These are phyloP conservation scores for Neospermospora avenae DNA, from an alignment of 2,329 filamentous ascomycete species.

Conservation along the genomic window DNA sequence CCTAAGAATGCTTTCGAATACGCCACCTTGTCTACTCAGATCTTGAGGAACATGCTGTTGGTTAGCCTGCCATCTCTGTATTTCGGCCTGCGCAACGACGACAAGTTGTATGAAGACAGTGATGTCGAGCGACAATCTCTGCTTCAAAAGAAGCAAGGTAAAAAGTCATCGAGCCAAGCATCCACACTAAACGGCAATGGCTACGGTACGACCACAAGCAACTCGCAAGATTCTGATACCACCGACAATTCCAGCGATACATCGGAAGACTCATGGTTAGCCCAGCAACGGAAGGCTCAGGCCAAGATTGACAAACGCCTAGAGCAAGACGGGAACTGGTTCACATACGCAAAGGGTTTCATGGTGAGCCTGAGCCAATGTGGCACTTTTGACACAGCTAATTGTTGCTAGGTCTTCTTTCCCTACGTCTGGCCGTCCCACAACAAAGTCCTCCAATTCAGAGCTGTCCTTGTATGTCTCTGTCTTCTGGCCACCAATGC, in stretches of 20 bases:
- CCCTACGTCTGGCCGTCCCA: constrained; percentile 76
- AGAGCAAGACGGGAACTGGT: constrained; percentile 73
- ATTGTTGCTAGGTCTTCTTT: constrained; percentile 57
- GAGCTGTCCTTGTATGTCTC: constrained; percentile 61
- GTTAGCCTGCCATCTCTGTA: constrained; percentile 37
- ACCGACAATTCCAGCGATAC: constrained; percentile 32
- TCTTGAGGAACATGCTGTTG: constrained; percentile 33
- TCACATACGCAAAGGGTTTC: constrained; percentile 73
- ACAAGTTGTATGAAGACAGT: constrained; percentile 34
- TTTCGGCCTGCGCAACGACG: constrained; percentile 28
- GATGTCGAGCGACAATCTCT: constrained; percentile 60
- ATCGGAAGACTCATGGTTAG: constrained; percentile 54
- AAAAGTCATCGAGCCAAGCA: constrained; percentile 30
- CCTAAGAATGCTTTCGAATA: constrained; percentile 27
- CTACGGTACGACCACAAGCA: constrained; percentile 29
- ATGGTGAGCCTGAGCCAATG: constrained; percentile 40
- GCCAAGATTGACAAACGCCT: constrained; percentile 65
- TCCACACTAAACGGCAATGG: constrained; percentile 24
- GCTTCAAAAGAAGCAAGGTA: constrained; percentile 43
- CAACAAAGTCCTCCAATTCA: constrained; percentile 62
- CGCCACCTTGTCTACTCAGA: constrained; percentile 25
- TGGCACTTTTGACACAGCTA: neutral
- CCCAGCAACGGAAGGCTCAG: constrained; percentile 49
- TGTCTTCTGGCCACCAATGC: constrained; percentile 69
- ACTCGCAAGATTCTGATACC: constrained; percentile 21